Conservation (phyloP, 345 rosid species). For the Crucihimalaya himalaica region DNA sequence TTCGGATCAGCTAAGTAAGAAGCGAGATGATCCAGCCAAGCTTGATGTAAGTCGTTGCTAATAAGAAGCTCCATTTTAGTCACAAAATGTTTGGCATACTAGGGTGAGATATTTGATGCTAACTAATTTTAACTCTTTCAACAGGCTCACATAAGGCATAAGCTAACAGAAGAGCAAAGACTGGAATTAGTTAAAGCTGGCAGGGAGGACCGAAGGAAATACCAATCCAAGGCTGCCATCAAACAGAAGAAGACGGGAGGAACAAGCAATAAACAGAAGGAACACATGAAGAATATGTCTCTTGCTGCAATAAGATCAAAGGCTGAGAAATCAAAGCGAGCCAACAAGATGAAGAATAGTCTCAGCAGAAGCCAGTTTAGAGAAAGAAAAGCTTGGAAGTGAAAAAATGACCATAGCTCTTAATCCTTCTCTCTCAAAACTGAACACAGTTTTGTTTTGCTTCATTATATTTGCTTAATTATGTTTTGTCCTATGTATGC, state of each 20-base stretch:
- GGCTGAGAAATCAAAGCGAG: conserved; percentile 52
- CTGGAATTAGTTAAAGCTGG: conserved; percentile 82
- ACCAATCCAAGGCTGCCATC: conserved; percentile 63
- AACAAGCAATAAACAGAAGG: conserved; percentile 77
- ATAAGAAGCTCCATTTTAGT: conserved; percentile 12
- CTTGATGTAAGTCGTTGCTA: conserved; percentile 69
- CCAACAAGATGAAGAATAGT: conserved; percentile 50
- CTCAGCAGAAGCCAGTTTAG: conserved; percentile 69
- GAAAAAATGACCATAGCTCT: conserved; percentile 16
- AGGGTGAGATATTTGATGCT: background rate
- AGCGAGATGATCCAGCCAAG: conserved; percentile 81
- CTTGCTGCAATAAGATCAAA: conserved; percentile 72
- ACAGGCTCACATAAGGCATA: conserved; percentile 83
- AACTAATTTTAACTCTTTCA: background rate
- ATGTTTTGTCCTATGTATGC: conserved; percentile 3
- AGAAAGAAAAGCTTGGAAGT: conserved; percentile 92
- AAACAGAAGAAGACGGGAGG: conserved; percentile 95
- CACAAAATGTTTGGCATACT: background rate
- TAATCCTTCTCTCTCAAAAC: conserved; percentile 15
- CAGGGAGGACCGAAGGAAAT: conserved; percentile 81
- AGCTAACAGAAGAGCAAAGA: conserved; percentile 76
- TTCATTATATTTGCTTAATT: conserved; percentile 1
- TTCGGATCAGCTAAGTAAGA: conserved; percentile 71
- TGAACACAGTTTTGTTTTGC: conserved; percentile 22
- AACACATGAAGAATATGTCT: conserved; percentile 86